These are phyloP conservation scores for Chondrostereum purpureum DNA, from an alignment of 1,284 basidiomycete species.

Conservation along the genomic window DNA sequence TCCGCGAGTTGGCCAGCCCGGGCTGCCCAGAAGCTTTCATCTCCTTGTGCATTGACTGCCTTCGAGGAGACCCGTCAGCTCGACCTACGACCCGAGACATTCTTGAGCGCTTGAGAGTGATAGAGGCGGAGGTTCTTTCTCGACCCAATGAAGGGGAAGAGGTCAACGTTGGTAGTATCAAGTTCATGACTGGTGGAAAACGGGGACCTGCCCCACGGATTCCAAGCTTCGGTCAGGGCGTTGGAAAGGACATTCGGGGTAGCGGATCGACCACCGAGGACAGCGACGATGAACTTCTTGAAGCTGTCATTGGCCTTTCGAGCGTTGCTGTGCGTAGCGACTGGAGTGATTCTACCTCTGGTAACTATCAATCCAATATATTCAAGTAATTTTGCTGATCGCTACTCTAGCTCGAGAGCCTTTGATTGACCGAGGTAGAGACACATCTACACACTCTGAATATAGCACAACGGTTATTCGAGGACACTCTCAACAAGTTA, in stretches of 20 bases:
- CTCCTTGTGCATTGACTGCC: conserved; percentile 75
- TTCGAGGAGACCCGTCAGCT: conserved; percentile 55
- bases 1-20: conserved; percentile 59
- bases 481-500: conserved; percentile 31
- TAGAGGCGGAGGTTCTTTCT: conserved; percentile 78
- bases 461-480: conserved; percentile 68
- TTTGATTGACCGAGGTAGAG: conserved; percentile 39
- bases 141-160: conserved; percentile 59
- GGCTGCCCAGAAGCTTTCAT: conserved; percentile 81
- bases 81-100: conserved; percentile 79
- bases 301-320: conserved; percentile 55
- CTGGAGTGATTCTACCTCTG: conserved; percentile 38
- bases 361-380: too few relatives aligned
- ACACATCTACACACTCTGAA: conserved; percentile 36
- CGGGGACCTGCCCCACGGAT: conserved; percentile 62
- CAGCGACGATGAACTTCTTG: conserved; percentile 66
- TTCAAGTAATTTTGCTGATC: too few relatives aligned
- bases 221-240: conserved; percentile 78
- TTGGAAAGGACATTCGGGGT: conserved; percentile 50
- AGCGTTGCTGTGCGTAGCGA: conserved; percentile 44
- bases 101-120: conserved; percentile 64
- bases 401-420: conserved; percentile 40
- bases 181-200: conserved; percentile 63
- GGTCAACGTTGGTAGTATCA: conserved; percentile 81
- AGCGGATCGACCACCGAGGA: conserved; percentile 38